Evolutionary conservation across 768 basidiomycete genomes (phyloP).

Genomic region (Erythrobasidium yunnanense): DNA sequence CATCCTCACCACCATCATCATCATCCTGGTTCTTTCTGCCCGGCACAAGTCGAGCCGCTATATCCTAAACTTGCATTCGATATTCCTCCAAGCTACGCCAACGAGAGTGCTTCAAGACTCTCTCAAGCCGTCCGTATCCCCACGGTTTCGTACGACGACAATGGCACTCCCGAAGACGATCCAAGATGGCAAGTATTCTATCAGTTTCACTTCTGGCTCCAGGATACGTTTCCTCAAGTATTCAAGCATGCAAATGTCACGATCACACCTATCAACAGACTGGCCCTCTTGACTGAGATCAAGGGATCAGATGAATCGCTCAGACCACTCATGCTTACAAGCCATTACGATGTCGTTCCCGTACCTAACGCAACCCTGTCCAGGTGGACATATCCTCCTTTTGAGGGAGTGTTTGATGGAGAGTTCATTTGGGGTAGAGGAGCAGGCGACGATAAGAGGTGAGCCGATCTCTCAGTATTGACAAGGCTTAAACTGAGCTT

Average conservation of each 20-base stretch:
- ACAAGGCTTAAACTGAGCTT: too few relatives aligned
- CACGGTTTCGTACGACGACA: constrained; percentile 22
- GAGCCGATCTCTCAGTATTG: background rate
- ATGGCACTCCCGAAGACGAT: constrained; percentile 18
- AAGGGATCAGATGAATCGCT: background rate
- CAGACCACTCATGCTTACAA: constrained; percentile 14
- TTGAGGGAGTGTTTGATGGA: constrained; percentile 12
- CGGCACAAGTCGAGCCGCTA: background rate
- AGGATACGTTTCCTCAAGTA: background rate
- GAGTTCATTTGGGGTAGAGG: constrained; percentile 17
- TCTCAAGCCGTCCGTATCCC: constrained; percentile 10
- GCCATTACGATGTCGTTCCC: constrained; percentile 13
- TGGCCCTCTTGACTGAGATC: background rate
- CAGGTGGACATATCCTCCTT: constrained; percentile 24
- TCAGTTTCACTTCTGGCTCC: constrained; percentile 10
- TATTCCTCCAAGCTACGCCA: background rate
- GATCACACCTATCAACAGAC: constrained; percentile 3
- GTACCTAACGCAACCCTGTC: background rate
- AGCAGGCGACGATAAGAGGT: constrained; percentile 5
- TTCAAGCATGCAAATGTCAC: background rate
- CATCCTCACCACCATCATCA: background rate
- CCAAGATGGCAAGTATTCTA: background rate
- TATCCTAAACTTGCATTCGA: background rate
- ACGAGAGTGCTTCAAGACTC: background rate
- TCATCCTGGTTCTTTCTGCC: background rate